Evolutionary conservation across 176 grass and related monocot genomes (phyloP), one percentile per base, ranked within the genome.

Genomic region (Rhynchospora breviuscula): DNA sequence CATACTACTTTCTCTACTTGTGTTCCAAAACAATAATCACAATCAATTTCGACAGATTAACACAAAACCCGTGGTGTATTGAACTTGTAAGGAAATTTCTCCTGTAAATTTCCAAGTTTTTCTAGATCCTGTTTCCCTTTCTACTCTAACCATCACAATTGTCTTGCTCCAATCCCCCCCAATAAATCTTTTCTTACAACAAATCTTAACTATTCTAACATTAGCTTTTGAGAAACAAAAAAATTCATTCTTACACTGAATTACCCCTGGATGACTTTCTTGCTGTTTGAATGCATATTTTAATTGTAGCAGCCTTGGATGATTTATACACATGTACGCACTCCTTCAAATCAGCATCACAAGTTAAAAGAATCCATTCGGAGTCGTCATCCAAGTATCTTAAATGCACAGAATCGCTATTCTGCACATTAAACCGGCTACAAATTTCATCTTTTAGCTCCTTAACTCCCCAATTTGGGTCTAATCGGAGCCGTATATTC

Each of bases 381-480:
- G 83, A 92, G 72, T 99, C 96, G 84, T 99, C 96, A 81, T 99
- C 96, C 82, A 95, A 83, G 23, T 99, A 99, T 78, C 86, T 99
- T 29, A 99, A 78, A 88, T 90, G 86, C 86, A 95, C 78, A 22
- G 71, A 90, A 53, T 62, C 82, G 11, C 44, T 83, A 79, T 90
- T 83, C 14, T n/a, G 70, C 86, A 95, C 88, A 83, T 88, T 79
- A 81, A 95, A 88, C 79, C 93, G 85, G 63, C 87, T 93, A 67
- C 88, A 86, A 73, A 99, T 92, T 53, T 93, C 96, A 61, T 88
- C 85, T 87, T 89, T 95, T 80, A 99, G 59, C 78, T 95, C 87
- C 82, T 95, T 62, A 81, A 99, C 85, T 31, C 22, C 53, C 33
- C 88, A 95, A 44, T 82, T 86, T 65, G 96, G 89, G 59, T 93